Evolutionary conservation across 768 basidiomycete genomes (phyloP).

Genomic region (Cystobasidium ongulense): DNA sequence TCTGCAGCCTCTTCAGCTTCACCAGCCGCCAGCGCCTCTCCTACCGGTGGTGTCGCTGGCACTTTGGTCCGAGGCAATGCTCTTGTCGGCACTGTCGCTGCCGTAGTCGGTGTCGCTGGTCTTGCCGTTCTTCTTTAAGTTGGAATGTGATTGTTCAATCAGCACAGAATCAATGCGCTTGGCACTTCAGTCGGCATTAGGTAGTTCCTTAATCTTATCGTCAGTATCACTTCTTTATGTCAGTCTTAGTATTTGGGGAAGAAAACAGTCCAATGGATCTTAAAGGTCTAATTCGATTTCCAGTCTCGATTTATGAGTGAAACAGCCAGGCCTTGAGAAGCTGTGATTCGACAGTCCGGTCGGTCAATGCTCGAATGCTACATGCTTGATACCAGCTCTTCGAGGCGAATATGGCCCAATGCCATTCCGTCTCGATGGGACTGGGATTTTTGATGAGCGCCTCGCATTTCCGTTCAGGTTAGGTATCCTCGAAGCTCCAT

Average conservation of each 20-base stretch:
- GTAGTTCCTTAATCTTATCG: too few relatives aligned
- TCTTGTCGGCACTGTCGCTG: neutral
- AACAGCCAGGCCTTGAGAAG: too few relatives aligned
- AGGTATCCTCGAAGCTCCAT: too few relatives aligned
- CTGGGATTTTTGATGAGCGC: neutral
- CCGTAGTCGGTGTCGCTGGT: constrained; percentile 13
- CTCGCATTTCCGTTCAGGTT: neutral
- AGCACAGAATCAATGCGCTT: too few relatives aligned
- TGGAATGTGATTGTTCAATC: too few relatives aligned
- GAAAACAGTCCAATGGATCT: too few relatives aligned
- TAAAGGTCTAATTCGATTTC: neutral
- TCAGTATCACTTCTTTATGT: neutral
- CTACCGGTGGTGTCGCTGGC: neutral
- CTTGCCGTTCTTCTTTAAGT: constrained; percentile 11
- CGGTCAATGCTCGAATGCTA: neutral
- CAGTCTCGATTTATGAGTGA: too few relatives aligned
- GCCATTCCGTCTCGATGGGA: neutral
- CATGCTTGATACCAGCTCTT: neutral
- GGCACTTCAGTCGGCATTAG: too few relatives aligned
- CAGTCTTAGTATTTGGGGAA: neutral
- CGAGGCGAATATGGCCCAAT: neutral
- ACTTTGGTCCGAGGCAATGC: neutral
- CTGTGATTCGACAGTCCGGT: too few relatives aligned
- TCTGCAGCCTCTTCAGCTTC: neutral
- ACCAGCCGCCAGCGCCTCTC: neutral